These are phyloP conservation scores for Sphaerostilbella broomeana DNA, from an alignment of 2,329 filamentous ascomycete genomes.

Conservation along the genomic window DNA sequence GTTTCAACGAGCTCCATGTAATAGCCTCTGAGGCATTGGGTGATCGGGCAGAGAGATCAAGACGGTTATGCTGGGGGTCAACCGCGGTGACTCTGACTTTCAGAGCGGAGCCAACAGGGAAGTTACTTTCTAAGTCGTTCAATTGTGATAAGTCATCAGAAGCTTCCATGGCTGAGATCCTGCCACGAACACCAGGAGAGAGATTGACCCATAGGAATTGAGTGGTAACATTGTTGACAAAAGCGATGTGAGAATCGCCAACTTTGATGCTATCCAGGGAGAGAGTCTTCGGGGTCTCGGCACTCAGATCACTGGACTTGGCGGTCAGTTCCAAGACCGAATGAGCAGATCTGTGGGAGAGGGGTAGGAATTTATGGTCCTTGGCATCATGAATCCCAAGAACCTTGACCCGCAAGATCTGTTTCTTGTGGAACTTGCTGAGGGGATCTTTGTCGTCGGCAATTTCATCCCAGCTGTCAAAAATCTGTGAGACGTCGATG, in stretches of 20 bases:
- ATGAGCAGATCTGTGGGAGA: conserved; percentile 77
- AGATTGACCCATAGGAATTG: conserved; percentile 86
- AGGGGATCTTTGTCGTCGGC: conserved; percentile 74
- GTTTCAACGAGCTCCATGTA: conserved; percentile 63
- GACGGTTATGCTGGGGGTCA: conserved; percentile 62
- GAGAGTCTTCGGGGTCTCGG: conserved; percentile 42
- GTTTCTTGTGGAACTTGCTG: conserved; percentile 61
- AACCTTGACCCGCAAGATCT: conserved; percentile 67
- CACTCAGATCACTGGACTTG: conserved; percentile 61
- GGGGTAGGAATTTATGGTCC: conserved; percentile 84
- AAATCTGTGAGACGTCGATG: conserved; percentile 84
- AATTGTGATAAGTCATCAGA: conserved; percentile 79
- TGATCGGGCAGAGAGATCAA: conserved; percentile 79
- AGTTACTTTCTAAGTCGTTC: conserved; percentile 68
- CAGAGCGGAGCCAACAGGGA: conserved; percentile 84
- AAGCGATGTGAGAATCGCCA: conserved; percentile 69
- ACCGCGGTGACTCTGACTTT: conserved; percentile 71
- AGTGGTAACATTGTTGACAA: conserved; percentile 81
- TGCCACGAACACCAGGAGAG: conserved; percentile 79
- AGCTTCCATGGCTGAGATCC: conserved; percentile 74
- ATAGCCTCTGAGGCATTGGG: conserved; percentile 43
- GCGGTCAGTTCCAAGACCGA: conserved; percentile 82
- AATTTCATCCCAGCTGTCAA: conserved; percentile 83
- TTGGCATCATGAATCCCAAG: conserved; percentile 84
- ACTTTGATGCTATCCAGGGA: conserved; percentile 65